Conservation (phyloP, 2,329 filamentous ascomycete species). For the Stagonosporopsis cucurbitacearum region DNA sequence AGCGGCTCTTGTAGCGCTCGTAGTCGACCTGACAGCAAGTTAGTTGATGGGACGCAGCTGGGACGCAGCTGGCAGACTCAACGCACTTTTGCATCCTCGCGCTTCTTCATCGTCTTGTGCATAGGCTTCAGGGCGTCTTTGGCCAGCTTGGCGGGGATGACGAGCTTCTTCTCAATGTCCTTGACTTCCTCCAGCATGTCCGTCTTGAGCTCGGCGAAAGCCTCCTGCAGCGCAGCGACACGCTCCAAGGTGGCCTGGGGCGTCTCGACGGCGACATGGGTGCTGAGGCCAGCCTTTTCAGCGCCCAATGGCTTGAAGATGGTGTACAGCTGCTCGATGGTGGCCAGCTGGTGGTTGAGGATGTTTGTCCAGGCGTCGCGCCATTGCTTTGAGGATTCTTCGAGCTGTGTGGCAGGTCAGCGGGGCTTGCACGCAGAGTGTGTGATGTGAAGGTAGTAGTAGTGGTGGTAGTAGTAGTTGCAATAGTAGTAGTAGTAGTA, state of each 20-base stretch:
- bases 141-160: conserved; percentile 72
- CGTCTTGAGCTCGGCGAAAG: conserved; percentile 72
- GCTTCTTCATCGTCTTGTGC: conserved; percentile 83
- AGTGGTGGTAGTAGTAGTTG: too few species aligned
- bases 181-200: conserved; percentile 75
- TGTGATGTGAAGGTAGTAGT: too few species aligned
- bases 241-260: conserved; percentile 68
- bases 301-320: conserved; percentile 80
- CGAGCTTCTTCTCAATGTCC: conserved; percentile 72
- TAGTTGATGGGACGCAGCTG: conserved; percentile 4
- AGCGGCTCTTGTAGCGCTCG: conserved; percentile 76
- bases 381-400: conserved; percentile 77
- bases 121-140: conserved; percentile 73
- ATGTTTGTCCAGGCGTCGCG: conserved; percentile 79
- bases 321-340: conserved; percentile 71
- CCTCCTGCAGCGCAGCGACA: conserved; percentile 68
- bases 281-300: conserved; percentile 59
- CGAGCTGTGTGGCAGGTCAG: conserved; percentile 63
- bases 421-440: conserved; percentile 1
- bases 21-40: conserved; percentile 67
- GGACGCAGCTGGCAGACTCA: too few species aligned
- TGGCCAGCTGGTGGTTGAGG: conserved; percentile 70
- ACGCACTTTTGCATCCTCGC: conserved; percentile 75
- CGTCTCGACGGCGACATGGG: conserved; percentile 64
- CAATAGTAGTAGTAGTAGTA: too few species aligned